Conservation (phyloP, 345 rosid genomes). For the Trapa incisa region DNA sequence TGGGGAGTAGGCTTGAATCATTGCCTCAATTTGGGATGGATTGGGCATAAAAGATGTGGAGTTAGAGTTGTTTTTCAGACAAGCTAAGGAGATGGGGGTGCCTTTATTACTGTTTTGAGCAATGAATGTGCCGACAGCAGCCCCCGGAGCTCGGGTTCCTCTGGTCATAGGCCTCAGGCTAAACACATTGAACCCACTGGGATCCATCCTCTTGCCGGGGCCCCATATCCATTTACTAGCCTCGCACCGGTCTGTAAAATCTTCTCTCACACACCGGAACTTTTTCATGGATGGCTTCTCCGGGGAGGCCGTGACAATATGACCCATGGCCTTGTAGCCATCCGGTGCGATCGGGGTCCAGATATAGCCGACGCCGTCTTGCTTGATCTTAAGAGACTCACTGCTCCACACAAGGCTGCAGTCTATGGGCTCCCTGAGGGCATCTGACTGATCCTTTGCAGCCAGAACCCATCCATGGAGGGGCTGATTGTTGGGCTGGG, state of each 20-base stretch:
- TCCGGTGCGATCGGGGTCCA: constrained; percentile 15
- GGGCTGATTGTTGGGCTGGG: constrained; percentile 12
- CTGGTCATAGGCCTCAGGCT: constrained; percentile 8
- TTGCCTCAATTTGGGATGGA: constrained; percentile 9
- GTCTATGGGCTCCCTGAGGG: constrained; percentile 11
- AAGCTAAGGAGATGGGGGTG: constrained; percentile 5
- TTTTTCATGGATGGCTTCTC: constrained; percentile 10
- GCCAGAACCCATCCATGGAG: constrained; percentile 12
- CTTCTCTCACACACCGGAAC: constrained; percentile 9
- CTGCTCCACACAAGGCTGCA: constrained; percentile 14
- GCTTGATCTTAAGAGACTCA: constrained; percentile 11
- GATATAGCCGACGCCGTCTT: constrained; percentile 13
- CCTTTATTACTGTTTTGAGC: constrained; percentile 3
- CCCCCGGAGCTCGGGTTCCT: constrained; percentile 10
- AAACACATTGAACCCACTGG: constrained; percentile 10
- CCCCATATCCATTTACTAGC: constrained; percentile 14
- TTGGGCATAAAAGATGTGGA: constrained; percentile 9
- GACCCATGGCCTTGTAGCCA: constrained; percentile 10
- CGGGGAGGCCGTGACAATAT: constrained; percentile 5
- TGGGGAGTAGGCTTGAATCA: constrained; percentile 13
- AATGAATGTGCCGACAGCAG: constrained; percentile 7
- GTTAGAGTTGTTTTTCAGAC: constrained; percentile 12
- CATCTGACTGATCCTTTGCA: constrained; percentile 9
- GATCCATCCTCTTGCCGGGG: not conserved
- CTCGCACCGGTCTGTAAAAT: constrained; percentile 13